These are phyloP conservation scores for Solanum aculeatissimum DNA, from an alignment of 305 asterid genomes.

Conservation along the genomic window DNA sequence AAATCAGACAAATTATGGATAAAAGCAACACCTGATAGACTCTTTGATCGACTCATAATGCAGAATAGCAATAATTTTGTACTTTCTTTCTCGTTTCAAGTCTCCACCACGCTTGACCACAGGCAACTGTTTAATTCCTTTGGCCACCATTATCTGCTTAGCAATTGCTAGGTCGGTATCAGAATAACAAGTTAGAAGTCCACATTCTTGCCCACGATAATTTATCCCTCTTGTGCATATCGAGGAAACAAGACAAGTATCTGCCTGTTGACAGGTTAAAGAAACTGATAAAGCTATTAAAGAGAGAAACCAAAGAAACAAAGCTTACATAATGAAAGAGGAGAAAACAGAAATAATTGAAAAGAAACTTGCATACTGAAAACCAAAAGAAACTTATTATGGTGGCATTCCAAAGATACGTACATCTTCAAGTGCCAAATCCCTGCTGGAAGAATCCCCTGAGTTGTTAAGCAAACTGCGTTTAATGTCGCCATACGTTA, in stretches of 20 bases:
- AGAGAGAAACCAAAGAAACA: background rate
- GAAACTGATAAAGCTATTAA: background rate
- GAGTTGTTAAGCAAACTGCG: conserved; percentile 37
- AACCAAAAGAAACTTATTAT: background rate
- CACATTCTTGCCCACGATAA: conserved; percentile 62
- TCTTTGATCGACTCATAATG: conserved; percentile 66
- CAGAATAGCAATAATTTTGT: conserved; percentile 46
- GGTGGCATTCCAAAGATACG: background rate
- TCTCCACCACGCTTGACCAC: conserved; percentile 64
- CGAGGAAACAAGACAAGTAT: conserved; percentile 47
- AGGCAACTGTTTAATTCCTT: conserved; percentile 84
- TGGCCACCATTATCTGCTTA: conserved; percentile 92
- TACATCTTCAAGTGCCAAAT: conserved; percentile 38
- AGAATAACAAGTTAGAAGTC: conserved; percentile 71
- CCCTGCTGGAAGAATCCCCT: conserved; percentile 34
- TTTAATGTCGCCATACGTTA: conserved; percentile 76
- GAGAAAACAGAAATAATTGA: background rate
- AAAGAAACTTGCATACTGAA: background rate
- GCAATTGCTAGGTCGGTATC: conserved; percentile 84
- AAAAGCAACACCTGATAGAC: conserved; percentile 46
- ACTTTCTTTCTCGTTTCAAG: conserved; percentile 50
- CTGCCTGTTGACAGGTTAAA: conserved; percentile 33
- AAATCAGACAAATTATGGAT: background rate
- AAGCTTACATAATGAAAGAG: background rate
- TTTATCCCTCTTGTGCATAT: conserved; percentile 72